Percentiles rank a stretch among this genome's conserved stretches.
These are phyloP conservation scores for Klebsormidium nitens DNA, from an alignment of 139 green algal species.

Conservation along the genomic window DNA sequence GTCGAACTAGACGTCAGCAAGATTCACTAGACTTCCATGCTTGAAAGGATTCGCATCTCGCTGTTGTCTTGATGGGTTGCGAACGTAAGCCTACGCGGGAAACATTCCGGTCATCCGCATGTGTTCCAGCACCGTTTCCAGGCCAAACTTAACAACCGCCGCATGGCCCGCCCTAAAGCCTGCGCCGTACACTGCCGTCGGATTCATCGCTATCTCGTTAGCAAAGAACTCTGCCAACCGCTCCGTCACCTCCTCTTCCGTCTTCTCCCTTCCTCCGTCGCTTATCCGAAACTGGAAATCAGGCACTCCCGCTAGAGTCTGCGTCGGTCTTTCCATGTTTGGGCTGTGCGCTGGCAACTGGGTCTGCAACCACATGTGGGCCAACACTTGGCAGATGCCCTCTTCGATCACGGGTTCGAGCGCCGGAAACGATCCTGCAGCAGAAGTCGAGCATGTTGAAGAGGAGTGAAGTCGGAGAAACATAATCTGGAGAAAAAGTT, in stretches of 20 bases:
- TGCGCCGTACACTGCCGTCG: constrained; percentile 74
- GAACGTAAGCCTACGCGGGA: too few species aligned
- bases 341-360: not conserved
- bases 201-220: constrained; percentile 77
- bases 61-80: too few species aligned
- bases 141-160: constrained; percentile 54
- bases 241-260: constrained; percentile 6
- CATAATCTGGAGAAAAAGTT: not conserved
- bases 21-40: too few species aligned
- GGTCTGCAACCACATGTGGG: constrained; percentile 71
- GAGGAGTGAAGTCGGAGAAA: not conserved
- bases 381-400: constrained; percentile 90
- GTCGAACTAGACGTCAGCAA: too few species aligned
- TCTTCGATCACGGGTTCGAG: constrained; percentile 71
- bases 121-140: constrained; percentile 39
- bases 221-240: constrained; percentile 52
- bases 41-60: too few species aligned
- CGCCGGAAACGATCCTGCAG: constrained; percentile 38
- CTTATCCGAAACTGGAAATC: not conserved
- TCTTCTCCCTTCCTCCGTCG: not conserved
- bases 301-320: too few species aligned
- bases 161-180: constrained; percentile 74
- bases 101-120: constrained; percentile 19
- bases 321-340: too few species aligned
- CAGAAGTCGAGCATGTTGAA: not conserved